Base-by-base conservation (phyloP, 2,329 filamentous ascomycete species). In the Biscogniauxia marginata region DNA sequence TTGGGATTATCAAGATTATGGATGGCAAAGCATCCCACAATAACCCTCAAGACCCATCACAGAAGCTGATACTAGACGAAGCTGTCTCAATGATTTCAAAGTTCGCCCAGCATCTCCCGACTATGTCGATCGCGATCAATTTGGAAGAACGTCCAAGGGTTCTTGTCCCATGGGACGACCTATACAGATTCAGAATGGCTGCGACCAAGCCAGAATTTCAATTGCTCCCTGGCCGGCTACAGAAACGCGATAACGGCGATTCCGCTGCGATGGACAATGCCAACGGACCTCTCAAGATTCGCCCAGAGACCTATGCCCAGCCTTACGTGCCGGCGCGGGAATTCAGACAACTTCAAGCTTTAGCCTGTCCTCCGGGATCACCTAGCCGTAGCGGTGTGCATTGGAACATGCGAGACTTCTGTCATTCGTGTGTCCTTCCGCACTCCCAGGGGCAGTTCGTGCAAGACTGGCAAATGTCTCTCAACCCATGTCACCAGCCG, bases 101-200 rank as follows among this genome's bases (percentile, higher is more conserved):
- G 1, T 96, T 96, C 64, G 81, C 86, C 1, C 75, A 86, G 61
- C 84, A 88, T 66, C 77, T 96, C 13, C 90, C 91, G 0, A 84
- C 93, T 60, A 93, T 96, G 89, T 85, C 91, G 60, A 74, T 96
- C 19, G 89, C 90, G 0, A 89, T 96, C 74, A 96, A 96, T 68
- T 79, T 90, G 19, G 83, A 89, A 64, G 88, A 91, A 56, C 84
- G 90, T 63, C 89, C 90, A 1, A 80, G 89, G 43, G 84, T 93
- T 1, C 78, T 92, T 3, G 79, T 90, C 1, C 85, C 89, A 0
- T 86, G 87, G 74, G 85, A 90, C 55, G 84, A 89, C 55, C 77
- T 71, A n/a, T 63, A 68, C 19, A 57, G 69, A 43, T 63, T 70
- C 4, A 65, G 60, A 16, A 60, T 67, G 24, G 61, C 66, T 19